phyloP scores from a whole-genome alignment of 257 asterid genomes.

The Rehmannia glutinosa region DNA sequence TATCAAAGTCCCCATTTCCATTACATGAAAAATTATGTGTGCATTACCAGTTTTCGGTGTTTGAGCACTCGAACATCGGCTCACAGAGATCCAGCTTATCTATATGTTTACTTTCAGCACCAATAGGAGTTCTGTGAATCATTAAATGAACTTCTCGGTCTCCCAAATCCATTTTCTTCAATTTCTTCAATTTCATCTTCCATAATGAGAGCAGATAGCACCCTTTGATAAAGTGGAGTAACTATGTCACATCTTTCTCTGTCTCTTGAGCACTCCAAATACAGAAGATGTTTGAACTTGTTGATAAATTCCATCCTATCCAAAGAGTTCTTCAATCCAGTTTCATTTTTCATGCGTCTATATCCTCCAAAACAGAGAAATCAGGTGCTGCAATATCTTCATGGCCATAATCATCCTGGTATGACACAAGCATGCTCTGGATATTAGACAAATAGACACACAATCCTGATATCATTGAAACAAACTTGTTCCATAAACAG shows the following conservation, averaged over 20 bases:
- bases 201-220: constrained; percentile 72
- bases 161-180: constrained; percentile 60
- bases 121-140: constrained; percentile 39
- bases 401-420: constrained; percentile 49
- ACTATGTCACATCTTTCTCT: constrained; percentile 38
- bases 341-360: constrained; percentile 32
- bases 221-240: constrained; percentile 76
- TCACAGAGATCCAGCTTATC: constrained; percentile 51
- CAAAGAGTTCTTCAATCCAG: constrained; percentile 32
- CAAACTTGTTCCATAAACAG: background rate
- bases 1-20: constrained; percentile 38
- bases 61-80: constrained; percentile 50
- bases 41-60: constrained; percentile 49
- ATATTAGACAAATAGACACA: constrained; percentile 18
- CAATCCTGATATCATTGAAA: constrained; percentile 2
- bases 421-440: constrained; percentile 19
- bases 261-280: constrained; percentile 33
- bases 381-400: constrained; percentile 44
- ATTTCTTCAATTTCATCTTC: constrained; percentile 69
- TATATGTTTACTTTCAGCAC: constrained; percentile 40
- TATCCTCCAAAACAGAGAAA: constrained; percentile 39
- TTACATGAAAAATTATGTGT: constrained; percentile 45
- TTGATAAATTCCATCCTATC: constrained; percentile 39
- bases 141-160: constrained; percentile 38
- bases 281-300: constrained; percentile 39